Evolutionary conservation across 768 basidiomycete species (phyloP), one percentile per base, ranked within the genome.

Genomic region (Inosperma sp.): DNA sequence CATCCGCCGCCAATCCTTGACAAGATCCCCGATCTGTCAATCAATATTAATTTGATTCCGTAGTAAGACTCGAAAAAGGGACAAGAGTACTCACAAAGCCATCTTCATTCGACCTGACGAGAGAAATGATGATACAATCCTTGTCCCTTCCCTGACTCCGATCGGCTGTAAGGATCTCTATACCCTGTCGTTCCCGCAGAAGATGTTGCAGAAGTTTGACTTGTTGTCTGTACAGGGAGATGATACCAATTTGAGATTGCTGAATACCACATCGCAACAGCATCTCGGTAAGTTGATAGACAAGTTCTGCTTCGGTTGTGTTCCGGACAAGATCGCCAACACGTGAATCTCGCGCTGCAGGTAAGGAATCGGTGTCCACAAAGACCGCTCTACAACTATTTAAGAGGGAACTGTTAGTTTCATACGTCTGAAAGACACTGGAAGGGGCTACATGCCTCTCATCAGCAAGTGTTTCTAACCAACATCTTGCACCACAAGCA

Each of bases 61-160:
- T 7, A 21, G 6, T 35, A 23, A 46, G 7, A 10, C 19, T 19
- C 29, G 43, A 17, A 23, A 48, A 21, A n/a, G 31, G 37, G 47
- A 8, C 34, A 22, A 33, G 35, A 25, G 23, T n/a, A 73, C 85
- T 59, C 62, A 93, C 93, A 67, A 75, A 77, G 51, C 84, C 84
- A 0, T 72, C 68, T 34, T 85, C 82, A 58, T 99, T 98, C 0
- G 90, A 91, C 52, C 92, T 75, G 5, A 95, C 93, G 75, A 98
- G 81, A 16, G 92, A 93, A 47, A 98, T 86, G 56, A 99, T 76
- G 52, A 98, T 83, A 63, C 90, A 93, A 39, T 95, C 92, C 65
- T 99, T 98, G 68, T 99, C 95, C 41, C 95, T 71, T 0, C 95
- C 94, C 68, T 96, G 94, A 66, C 88, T 91, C 50, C 83, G 84